Percentiles rank a stretch among this genome's conserved stretches.
These are phyloP conservation scores for Jackrogersella multiformis DNA, from an alignment of 495 filamentous ascomycete genomes.

Conservation along the genomic window DNA sequence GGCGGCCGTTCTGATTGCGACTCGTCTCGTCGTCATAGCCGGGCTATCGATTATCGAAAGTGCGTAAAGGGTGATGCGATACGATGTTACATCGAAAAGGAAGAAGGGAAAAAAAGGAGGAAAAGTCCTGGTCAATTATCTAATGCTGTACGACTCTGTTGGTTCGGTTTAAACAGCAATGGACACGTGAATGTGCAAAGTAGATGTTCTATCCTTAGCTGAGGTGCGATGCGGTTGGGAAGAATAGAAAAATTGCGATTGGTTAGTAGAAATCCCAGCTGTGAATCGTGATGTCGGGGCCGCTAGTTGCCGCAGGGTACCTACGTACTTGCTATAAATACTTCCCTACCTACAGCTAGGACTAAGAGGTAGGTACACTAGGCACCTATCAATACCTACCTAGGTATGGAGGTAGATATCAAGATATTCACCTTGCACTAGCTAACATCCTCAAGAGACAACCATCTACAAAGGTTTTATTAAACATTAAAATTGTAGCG, in stretches of 20 bases:
- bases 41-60: neutral
- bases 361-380: too few species aligned
- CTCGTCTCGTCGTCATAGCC: constrained; percentile 31
- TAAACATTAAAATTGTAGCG: too few species aligned
- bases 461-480: neutral
- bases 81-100: too few species aligned
- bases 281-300: constrained; percentile 2
- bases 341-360: too few species aligned
- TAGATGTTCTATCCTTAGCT: too few species aligned
- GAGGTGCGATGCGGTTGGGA: too few species aligned
- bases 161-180: neutral
- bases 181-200: too few species aligned
- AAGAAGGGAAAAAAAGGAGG: too few species aligned
- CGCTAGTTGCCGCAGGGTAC: neutral
- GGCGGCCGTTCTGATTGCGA: constrained; percentile 10
- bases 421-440: neutral
- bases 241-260: neutral
- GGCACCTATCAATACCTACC: too few species aligned
- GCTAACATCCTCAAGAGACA: neutral
- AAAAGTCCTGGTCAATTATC: too few species aligned
- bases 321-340: too few species aligned
- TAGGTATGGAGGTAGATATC: too few species aligned
- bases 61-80: neutral
- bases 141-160: neutral
- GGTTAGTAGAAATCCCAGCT: neutral